These are phyloP conservation scores for Apiospora malaysiana DNA, from an alignment of 2,329 filamentous ascomycete genomes.

Conservation along the genomic window DNA sequence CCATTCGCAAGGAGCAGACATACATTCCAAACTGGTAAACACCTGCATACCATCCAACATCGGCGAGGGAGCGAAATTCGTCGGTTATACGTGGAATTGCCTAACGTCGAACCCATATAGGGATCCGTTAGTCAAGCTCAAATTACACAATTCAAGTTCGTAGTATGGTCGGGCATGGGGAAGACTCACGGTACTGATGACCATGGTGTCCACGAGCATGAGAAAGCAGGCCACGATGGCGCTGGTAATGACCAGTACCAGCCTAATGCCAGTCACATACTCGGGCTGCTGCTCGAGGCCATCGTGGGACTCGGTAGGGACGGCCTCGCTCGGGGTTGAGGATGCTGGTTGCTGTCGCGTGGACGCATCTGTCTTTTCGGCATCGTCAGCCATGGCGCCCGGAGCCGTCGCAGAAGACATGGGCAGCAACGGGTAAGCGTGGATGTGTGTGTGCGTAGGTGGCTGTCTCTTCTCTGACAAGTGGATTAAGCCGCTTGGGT, in stretches of 20 bases:
- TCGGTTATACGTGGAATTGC: constrained; percentile 26
- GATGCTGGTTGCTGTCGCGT: too few species aligned
- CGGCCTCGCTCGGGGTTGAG: too few species aligned
- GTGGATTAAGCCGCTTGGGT: too few species aligned
- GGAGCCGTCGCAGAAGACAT: too few species aligned
- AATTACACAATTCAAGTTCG: accelerated
- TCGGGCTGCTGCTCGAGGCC: not conserved
- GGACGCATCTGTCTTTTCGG: too few species aligned
- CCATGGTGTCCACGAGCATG: constrained; percentile 45
- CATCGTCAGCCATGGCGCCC: too few species aligned
- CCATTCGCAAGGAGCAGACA: not conserved
- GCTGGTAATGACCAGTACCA: not conserved
- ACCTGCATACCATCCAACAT: constrained; percentile 26
- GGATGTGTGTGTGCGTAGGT: too few species aligned
- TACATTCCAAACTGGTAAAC: constrained; percentile 24
- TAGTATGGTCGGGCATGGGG: not conserved
- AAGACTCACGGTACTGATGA: constrained; percentile 42
- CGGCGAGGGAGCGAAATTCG: constrained; percentile 26
- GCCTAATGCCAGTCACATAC: not conserved
- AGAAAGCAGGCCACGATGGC: constrained; percentile 36
- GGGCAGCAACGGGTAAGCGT: too few species aligned
- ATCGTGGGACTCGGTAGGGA: not conserved
- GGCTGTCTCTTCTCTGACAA: too few species aligned
- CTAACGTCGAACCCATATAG: not conserved
- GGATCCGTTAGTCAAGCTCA: not conserved